Conservation (phyloP, 768 basidiomycete species). For the Pisolithus sp. region DNA sequence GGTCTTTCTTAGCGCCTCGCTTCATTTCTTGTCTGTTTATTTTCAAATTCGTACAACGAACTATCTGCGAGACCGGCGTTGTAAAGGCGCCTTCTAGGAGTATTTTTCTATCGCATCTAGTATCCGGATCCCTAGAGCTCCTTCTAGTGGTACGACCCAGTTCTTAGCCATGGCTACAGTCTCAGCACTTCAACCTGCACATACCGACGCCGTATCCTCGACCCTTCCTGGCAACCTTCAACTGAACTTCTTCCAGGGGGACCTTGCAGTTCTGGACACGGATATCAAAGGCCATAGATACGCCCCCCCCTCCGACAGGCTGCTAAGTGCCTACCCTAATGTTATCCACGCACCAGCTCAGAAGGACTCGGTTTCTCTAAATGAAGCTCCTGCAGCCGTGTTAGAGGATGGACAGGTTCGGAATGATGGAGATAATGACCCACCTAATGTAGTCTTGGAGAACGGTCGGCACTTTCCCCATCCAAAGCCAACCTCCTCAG, state of each 20-base stretch:
- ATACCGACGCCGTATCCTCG: slow-evolving; percentile 32
- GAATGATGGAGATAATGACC: slow-evolving; percentile 19
- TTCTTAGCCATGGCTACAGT: neutral
- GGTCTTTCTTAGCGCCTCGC: no score
- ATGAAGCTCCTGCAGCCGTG: slow-evolving; percentile 8
- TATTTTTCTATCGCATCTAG: no score
- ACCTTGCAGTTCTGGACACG: slow-evolving; percentile 50
- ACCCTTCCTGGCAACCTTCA: slow-evolving; percentile 27
- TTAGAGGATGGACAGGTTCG: slow-evolving; percentile 14
- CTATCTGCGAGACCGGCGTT: no score
- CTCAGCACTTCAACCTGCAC: slow-evolving; percentile 34
- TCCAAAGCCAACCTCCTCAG: slow-evolving; percentile 37
- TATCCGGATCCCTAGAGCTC: no score
- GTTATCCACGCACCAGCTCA: slow-evolving; percentile 3
- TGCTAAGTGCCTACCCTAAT: neutral
- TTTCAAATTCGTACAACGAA: no score
- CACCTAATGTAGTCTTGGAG: slow-evolving; percentile 10
- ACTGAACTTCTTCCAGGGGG: slow-evolving; percentile 43
- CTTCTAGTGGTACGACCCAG: no score
- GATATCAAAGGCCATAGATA: slow-evolving; percentile 63
- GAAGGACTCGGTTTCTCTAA: neutral
- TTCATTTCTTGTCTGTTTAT: no score
- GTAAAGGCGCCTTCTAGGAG: no score
- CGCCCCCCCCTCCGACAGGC: slow-evolving; percentile 27
- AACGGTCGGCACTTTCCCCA: slow-evolving; percentile 29